Percentiles rank a stretch among this genome's conserved stretches.
Evolutionary conservation across 148 eudicot species (phyloP).

Genomic region (Pouteria glomerata): DNA sequence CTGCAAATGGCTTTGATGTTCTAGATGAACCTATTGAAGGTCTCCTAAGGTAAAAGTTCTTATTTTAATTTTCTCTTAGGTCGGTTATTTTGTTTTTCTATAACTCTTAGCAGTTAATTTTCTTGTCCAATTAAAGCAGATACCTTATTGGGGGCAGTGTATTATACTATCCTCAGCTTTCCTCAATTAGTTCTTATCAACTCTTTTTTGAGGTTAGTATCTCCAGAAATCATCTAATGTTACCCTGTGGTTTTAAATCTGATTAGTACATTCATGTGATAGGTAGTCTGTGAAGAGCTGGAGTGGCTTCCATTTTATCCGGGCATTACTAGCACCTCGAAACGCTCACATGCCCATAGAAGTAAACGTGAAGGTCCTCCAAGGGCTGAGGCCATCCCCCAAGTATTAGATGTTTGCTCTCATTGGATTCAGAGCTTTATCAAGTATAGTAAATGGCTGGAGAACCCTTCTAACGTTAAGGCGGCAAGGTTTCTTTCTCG

Average conservation of each 20-base stretch:
- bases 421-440: conserved; percentile 84
- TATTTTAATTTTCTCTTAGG: not conserved
- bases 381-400: conserved; percentile 68
- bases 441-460: conserved; percentile 90
- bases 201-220: conserved; percentile 92
- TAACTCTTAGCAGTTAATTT: conserved; percentile 6
- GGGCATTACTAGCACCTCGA: conserved; percentile 52
- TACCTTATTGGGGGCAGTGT: conserved; percentile 89
- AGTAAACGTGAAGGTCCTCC: conserved; percentile 52
- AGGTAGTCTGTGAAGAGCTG: conserved; percentile 99
- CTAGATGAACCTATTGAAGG: conserved; percentile 71
- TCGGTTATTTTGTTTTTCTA: too few relatives aligned
- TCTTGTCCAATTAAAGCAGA: conserved; percentile 31
- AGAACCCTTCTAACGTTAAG: conserved; percentile 84
- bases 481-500: conserved; percentile 83
- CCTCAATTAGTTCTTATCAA: conserved; percentile 94
- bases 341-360: conserved; percentile 48
- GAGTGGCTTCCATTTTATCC: conserved; percentile 98
- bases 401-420: conserved; percentile 75
- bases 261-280: conserved; percentile 13
- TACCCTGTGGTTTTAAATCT: conserved; percentile 2
- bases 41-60: conserved; percentile 54
- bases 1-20: conserved; percentile 66
- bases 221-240: conserved; percentile 5
- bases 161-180: conserved; percentile 89